phyloP scores from a whole-genome alignment of 2,329 filamentous ascomycete genomes.

The Fusarium nisikadoi region DNA sequence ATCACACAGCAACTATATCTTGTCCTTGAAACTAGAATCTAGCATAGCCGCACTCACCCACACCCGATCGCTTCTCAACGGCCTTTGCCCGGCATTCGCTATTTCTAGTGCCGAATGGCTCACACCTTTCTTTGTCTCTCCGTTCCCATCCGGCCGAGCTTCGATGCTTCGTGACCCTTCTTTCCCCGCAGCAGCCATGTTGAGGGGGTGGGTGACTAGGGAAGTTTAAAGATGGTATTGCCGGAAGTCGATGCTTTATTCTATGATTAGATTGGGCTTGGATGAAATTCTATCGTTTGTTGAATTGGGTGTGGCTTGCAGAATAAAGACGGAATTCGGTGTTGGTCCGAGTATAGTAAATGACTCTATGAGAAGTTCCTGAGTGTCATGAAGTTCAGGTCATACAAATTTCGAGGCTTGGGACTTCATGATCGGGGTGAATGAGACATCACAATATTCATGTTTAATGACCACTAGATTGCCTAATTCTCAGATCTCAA shows the following conservation, averaged over 20 bases:
- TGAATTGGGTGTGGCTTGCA: not conserved
- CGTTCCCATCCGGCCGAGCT: conserved; percentile 26
- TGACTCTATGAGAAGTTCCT: not conserved
- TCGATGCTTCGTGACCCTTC: not conserved
- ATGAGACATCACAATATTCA: not conserved
- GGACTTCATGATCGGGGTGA: not conserved
- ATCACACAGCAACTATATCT: not conserved
- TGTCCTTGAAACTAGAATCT: not conserved
- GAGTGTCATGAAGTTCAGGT: not conserved
- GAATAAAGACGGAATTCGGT: not conserved
- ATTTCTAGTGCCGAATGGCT: conserved; percentile 10
- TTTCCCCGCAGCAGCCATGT: conserved; percentile 12
- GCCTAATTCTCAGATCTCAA: not conserved
- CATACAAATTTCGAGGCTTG: too few species aligned
- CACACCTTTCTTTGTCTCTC: not conserved
- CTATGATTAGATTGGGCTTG: conserved; percentile 8
- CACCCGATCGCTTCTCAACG: conserved; percentile 7
- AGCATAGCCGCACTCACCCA: not conserved
- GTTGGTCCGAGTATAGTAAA: not conserved
- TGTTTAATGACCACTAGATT: not conserved
- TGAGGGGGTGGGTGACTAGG: conserved; percentile 21
- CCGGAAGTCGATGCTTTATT: conserved; percentile 19
- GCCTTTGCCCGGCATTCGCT: conserved; percentile 31
- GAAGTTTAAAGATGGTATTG: conserved; percentile 22
- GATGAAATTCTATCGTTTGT: not conserved